These are phyloP conservation scores for Chloranthus sessilifolius DNA, from an alignment of 164 flowering plant species.

Conservation along the genomic window DNA sequence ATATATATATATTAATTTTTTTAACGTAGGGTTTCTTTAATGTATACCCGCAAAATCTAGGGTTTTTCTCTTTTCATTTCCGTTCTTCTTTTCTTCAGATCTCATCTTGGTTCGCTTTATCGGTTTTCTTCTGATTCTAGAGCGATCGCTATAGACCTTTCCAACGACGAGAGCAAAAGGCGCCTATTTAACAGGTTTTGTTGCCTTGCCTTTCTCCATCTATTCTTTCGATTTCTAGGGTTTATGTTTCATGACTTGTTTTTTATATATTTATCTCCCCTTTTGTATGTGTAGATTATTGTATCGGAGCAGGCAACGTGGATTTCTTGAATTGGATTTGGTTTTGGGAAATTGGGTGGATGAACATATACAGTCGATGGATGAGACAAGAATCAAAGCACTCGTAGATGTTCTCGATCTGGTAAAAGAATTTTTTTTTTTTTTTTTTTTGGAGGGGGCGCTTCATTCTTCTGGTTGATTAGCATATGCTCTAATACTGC, in stretches of 20 bases:
- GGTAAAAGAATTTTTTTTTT: constrained; percentile 40
- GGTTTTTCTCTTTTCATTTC: background rate
- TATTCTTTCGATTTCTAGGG: background rate
- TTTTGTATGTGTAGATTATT: constrained; percentile 50
- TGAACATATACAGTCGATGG: constrained; percentile 62
- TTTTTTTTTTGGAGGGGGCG: background rate
- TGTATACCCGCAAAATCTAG: background rate
- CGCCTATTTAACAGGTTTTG: constrained; percentile 60
- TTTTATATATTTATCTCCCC: no score
- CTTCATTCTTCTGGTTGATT: background rate
- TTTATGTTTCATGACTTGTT: constrained; percentile 1
- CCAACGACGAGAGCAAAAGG: constrained; percentile 70
- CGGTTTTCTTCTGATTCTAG: constrained; percentile 19
- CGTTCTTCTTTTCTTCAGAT: constrained; percentile 5
- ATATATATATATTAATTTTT: background rate
- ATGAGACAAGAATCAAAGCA: constrained; percentile 53
- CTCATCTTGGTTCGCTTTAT: constrained; percentile 16
- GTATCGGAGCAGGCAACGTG: constrained; percentile 85
- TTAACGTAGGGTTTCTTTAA: background rate
- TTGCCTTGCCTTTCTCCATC: background rate
- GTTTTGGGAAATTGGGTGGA: constrained; percentile 89
- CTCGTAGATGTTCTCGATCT: constrained; percentile 77
- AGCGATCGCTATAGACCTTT: constrained; percentile 46
- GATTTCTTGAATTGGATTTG: constrained; percentile 84
- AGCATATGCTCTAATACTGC: no score